Evolutionary conservation across 495 filamentous ascomycete species (phyloP), one percentile per base, ranked within the genome.

Genomic region (Lophiotrema nucula): DNA sequence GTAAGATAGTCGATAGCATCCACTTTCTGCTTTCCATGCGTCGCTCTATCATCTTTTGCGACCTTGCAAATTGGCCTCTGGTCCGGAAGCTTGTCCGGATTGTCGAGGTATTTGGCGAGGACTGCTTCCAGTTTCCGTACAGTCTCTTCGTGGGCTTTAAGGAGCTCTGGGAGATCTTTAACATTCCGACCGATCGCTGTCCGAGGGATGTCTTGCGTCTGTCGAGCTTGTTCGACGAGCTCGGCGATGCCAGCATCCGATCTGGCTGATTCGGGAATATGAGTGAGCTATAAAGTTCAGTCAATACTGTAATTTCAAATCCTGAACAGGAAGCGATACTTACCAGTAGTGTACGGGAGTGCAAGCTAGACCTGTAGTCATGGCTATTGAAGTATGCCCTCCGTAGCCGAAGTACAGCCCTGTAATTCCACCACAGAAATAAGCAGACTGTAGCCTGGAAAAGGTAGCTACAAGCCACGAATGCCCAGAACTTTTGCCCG

Each of bases 1-100:
- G 90, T 92, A 41, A 95, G 76, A 63, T 93, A 96, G 60, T 96
- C 91, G 66, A 97, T 96, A n/a, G 93, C 88, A 64, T 97, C 92
- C 24, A 97, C 81, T 67, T 88, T 89, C 47, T 86, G 82, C 15
- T 8, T 57, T 2, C 50, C 50, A 43, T 48, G 27, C 1, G 16
- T 27, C 8, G n/a, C 22, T 15, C 53, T 37, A 44, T 57, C 53
- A 19, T 49, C 31, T 12, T 47, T 57, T 15, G 44, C 27, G 13
- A 87, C 88, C 46, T 78, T 80, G 71, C 90, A 91, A 10, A 79
- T 80, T 13, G 93, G 92, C 51, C 93, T 77, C 12, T 80, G 81
- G 0, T 84, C 50, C 0, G 93, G 92, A 1, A 97, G 77, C 47
- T 83, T 83, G 60, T 90, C 78, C 0, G 92, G 93, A 51, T 92